Conservation (phyloP, 768 basidiomycete species). For the Lentinus tigrinus region DNA sequence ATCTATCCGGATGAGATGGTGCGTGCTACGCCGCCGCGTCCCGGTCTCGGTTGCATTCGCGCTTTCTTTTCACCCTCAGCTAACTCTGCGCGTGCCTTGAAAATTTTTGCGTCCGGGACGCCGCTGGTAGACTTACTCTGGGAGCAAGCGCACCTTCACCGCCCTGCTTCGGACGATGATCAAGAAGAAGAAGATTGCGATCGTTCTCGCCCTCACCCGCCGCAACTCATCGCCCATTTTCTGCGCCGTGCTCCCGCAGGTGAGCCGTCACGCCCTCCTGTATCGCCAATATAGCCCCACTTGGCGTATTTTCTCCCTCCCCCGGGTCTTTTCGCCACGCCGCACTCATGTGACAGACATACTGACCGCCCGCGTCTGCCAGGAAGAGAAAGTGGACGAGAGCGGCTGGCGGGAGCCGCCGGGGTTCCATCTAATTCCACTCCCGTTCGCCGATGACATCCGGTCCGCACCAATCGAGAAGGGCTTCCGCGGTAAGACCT, state of each 20-base stretch:
- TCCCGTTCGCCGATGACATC: conserved; percentile 97
- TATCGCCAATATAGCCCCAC: conserved; percentile 12
- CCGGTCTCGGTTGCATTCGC: not conserved
- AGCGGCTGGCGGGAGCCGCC: conserved; percentile 80
- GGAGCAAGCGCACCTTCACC: conserved; percentile 89
- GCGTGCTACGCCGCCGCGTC: conserved; percentile 45
- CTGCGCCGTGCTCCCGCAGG: conserved; percentile 87
- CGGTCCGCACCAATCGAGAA: conserved; percentile 71
- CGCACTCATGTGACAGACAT: conserved; percentile 1
- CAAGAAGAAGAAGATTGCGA: conserved; percentile 76
- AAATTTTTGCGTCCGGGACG: not conserved
- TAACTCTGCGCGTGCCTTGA: not conserved
- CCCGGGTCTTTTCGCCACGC: not conserved
- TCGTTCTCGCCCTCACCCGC: conserved; percentile 70
- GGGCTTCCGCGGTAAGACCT: conserved; percentile 54
- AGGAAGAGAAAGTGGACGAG: conserved; percentile 72
- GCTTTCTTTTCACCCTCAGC: not conserved
- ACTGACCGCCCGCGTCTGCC: conserved; percentile 5
- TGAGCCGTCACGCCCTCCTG: conserved; percentile 27
- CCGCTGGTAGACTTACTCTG: conserved; percentile 64
- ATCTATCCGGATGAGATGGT: conserved; percentile 92
- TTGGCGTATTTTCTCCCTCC: conserved; percentile 1
- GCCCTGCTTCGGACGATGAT: conserved; percentile 83
- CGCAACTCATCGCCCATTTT: conserved; percentile 76
- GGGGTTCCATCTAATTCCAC: conserved; percentile 87